Conservation (phyloP, 2,329 filamentous ascomycete species). For the Chaetothyriales sp. region DNA sequence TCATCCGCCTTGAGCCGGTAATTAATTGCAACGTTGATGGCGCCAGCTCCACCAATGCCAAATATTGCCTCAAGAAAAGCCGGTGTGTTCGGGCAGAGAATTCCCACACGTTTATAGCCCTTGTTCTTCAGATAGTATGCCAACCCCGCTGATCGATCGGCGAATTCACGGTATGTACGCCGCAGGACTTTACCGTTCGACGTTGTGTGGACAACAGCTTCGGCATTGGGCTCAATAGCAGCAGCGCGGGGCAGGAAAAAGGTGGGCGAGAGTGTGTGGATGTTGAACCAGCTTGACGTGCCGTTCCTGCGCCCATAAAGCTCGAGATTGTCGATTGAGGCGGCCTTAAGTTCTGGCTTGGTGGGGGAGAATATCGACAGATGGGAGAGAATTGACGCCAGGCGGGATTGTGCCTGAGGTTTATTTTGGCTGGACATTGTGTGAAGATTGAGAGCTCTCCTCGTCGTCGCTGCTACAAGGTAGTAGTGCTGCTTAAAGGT, state of each 20-base stretch:
- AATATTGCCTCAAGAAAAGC: slow-evolving; percentile 86
- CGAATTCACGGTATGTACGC: slow-evolving; percentile 64
- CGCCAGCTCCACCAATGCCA: slow-evolving; percentile 68
- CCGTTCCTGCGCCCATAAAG: slow-evolving; percentile 29
- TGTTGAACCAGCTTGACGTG: slow-evolving; percentile 37
- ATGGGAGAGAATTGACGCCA: slow-evolving; percentile 39
- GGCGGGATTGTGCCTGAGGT: slow-evolving; percentile 38
- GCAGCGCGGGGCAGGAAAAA: slow-evolving; percentile 76
- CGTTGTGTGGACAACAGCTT: slow-evolving; percentile 74
- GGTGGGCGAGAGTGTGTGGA: slow-evolving; percentile 72
- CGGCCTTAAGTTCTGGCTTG: slow-evolving; percentile 5
- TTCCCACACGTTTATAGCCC: slow-evolving; percentile 60
- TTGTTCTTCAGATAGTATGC: slow-evolving; percentile 74
- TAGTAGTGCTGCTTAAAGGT: not conserved
- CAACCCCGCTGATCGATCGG: slow-evolving; percentile 72
- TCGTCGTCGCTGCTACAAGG: not conserved
- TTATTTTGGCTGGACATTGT: slow-evolving; percentile 41
- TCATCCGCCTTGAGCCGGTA: slow-evolving; percentile 69
- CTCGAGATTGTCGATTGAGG: slow-evolving; percentile 20
- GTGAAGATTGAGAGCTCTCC: not conserved
- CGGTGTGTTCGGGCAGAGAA: slow-evolving; percentile 83
- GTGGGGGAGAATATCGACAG: slow-evolving; percentile 22
- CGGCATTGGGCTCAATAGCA: slow-evolving; percentile 69
- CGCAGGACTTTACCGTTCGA: slow-evolving; percentile 58
- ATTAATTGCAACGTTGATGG: slow-evolving; percentile 58